Evolutionary conservation across 176 grass and related monocot genomes (phyloP).

Genomic region (Musa acuminata): DNA sequence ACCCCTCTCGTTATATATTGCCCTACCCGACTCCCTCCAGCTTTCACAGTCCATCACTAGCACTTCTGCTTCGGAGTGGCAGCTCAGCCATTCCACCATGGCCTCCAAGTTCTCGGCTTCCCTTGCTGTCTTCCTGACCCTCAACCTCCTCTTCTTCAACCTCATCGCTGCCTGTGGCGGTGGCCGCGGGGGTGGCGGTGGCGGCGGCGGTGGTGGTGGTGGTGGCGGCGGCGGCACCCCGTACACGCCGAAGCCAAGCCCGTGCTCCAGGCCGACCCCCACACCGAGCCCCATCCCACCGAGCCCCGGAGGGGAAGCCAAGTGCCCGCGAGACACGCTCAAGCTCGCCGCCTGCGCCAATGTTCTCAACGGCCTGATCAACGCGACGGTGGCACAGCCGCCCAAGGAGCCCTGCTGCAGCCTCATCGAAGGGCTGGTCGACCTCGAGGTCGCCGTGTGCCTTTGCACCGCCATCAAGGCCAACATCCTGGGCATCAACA

Average conservation of each 20-base stretch:
- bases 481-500: slow-evolving; percentile 34
- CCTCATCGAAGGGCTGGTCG: slow-evolving; percentile 34
- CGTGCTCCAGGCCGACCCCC: neutral
- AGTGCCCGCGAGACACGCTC: slow-evolving; percentile 42
- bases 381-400: slow-evolving; percentile 32
- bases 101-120: neutral
- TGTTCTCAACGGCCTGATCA: slow-evolving; percentile 42
- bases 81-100: neutral
- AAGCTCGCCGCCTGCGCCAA: slow-evolving; percentile 46
- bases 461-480: slow-evolving; percentile 51
- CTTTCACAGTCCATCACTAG: neutral
- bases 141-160: slow-evolving; percentile 3
- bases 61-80: neutral
- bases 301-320: neutral
- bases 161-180: neutral
- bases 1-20: neutral
- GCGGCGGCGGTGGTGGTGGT: too few species aligned
- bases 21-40: neutral
- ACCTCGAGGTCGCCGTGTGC: slow-evolving; percentile 40
- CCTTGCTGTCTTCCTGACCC: neutral
- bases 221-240: neutral
- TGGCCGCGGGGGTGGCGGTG: neutral
- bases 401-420: slow-evolving; percentile 43
- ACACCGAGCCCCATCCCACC: neutral
- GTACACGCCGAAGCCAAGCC: neutral